These are phyloP conservation scores for Knoxia roxburghii DNA, from an alignment of 257 asterid species.

Conservation along the genomic window DNA sequence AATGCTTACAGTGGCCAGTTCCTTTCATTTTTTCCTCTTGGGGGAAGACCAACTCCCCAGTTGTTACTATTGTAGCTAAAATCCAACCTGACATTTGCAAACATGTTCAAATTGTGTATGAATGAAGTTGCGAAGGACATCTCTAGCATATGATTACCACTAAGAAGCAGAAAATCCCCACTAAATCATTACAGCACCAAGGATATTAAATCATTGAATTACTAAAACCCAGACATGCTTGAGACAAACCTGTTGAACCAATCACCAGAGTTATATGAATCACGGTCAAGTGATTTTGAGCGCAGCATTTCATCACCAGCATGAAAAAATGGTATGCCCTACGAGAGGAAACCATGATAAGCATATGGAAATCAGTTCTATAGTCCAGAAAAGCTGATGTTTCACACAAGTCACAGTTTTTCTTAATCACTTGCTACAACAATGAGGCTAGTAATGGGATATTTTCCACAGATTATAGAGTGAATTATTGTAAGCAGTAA, in stretches of 20 bases:
- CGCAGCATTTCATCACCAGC: constrained; percentile 96
- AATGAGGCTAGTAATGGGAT: neutral
- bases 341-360: neutral
- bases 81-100: constrained; percentile 60
- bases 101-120: neutral
- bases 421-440: neutral
- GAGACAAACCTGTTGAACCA: constrained; percentile 86
- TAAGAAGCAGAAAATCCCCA: neutral
- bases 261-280: constrained; percentile 95
- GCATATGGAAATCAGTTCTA: neutral
- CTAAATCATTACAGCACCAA: neutral
- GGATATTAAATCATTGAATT: neutral
- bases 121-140: neutral
- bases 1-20: constrained; percentile 80
- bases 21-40: constrained; percentile 73
- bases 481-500: neutral
- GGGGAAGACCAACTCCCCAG: constrained; percentile 98
- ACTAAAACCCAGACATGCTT: constrained; percentile 13
- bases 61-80: constrained; percentile 83
- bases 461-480: neutral
- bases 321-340: constrained; percentile 97
- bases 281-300: constrained; percentile 94
- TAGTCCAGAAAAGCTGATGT: neutral
- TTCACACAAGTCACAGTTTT: neutral
- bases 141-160: neutral